Evolutionary conservation across 371 early-diverging fungal species (phyloP).

Genomic region (Lichtheimia ornata): DNA sequence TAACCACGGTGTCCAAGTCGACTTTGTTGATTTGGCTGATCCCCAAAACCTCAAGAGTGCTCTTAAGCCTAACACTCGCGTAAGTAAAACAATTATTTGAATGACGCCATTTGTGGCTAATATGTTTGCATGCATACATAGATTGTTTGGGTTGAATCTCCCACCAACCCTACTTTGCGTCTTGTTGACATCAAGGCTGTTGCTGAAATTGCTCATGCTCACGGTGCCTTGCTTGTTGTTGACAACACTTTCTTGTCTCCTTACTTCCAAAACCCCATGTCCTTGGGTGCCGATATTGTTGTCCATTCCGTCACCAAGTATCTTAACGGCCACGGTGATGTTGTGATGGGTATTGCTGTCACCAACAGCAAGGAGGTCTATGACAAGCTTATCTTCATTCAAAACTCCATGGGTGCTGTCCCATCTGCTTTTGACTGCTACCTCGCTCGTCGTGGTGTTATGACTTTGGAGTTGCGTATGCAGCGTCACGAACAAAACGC

Average conservation of each 20-base stretch:
- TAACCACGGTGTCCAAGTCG: slow-evolving; percentile 68
- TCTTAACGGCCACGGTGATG: slow-evolving; percentile 98
- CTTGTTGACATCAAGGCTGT: slow-evolving; percentile 91
- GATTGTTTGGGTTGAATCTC: slow-evolving; percentile 95
- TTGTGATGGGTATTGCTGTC: slow-evolving; percentile 94
- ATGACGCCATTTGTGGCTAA: neutral
- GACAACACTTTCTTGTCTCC: slow-evolving; percentile 99
- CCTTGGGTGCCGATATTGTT: slow-evolving; percentile 95
- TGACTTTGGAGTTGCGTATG: slow-evolving; percentile 96
- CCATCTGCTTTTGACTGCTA: slow-evolving; percentile 98
- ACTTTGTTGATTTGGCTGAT: slow-evolving; percentile 88
- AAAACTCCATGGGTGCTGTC: slow-evolving; percentile 94
- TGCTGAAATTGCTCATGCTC: slow-evolving; percentile 78
- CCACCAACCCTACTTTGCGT: slow-evolving; percentile 96
- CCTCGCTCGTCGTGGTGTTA: slow-evolving; percentile 93
- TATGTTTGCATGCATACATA: slow-evolving; percentile 1
- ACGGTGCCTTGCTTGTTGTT: slow-evolving; percentile 85
- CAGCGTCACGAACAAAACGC: slow-evolving; percentile 88
- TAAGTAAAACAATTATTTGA: slow-evolving; percentile 17
- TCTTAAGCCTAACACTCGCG: slow-evolving; percentile 76
- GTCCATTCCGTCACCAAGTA: slow-evolving; percentile 98
- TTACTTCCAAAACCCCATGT: slow-evolving; percentile 93
- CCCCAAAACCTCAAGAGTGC: slow-evolving; percentile 67
- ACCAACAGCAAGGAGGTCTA: slow-evolving; percentile 75
- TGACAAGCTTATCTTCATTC: slow-evolving; percentile 84